Conservation (phyloP, 257 asterid genomes). For the Cruciata laevipes region DNA sequence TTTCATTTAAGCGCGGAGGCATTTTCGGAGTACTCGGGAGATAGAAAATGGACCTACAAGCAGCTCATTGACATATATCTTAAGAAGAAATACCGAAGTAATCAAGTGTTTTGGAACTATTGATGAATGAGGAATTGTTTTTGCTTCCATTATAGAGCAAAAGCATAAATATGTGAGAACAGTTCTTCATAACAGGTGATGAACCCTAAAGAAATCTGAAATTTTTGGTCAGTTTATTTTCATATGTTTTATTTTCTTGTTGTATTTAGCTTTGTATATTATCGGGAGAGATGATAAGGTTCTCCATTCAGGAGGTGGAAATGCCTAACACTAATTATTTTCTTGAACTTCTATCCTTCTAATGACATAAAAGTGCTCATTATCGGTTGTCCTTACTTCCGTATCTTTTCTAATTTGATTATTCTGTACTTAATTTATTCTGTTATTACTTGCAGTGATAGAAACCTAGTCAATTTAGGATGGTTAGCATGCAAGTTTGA, state of each 20-base stretch:
- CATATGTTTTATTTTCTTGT: not conserved
- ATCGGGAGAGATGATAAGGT: too few species aligned
- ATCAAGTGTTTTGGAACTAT: conserved; percentile 88
- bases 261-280: not conserved
- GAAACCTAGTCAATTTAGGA: not conserved
- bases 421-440: not conserved
- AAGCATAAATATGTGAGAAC: not conserved
- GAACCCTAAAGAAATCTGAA: not conserved
- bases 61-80: conserved; percentile 50
- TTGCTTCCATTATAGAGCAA: not conserved
- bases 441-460: not conserved
- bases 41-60: conserved; percentile 51
- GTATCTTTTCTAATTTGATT: not conserved
- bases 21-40: conserved; percentile 39
- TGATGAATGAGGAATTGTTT: conserved; percentile 24
- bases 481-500: not conserved
- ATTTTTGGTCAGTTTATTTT: not conserved
- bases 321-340: not conserved
- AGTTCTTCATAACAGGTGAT: not conserved
- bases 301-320: not conserved
- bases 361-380: not conserved
- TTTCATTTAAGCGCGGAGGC: conserved; percentile 68
- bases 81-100: conserved; percentile 55
- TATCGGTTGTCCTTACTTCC: too few species aligned
- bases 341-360: not conserved